Percentiles rank a stretch among this genome's conserved stretches.
These are phyloP conservation scores for Salvia hispanica DNA, from an alignment of 257 asterid species.

Conservation along the genomic window DNA sequence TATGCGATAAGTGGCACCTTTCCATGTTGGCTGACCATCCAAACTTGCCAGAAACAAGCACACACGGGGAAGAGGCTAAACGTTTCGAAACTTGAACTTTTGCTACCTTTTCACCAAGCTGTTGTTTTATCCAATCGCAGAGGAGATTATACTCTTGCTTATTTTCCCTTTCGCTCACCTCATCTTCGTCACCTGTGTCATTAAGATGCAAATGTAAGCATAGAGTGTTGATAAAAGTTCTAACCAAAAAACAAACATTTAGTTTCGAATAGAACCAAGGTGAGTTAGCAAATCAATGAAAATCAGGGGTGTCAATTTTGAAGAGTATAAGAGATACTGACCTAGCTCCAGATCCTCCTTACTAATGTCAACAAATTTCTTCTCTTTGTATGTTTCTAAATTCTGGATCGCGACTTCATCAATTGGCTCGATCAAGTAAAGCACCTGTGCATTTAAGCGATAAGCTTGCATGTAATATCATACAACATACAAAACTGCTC, in stretches of 20 bases:
- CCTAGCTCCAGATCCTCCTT: constrained; percentile 98
- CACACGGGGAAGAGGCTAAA: constrained; percentile 95
- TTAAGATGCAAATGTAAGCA: constrained; percentile 10
- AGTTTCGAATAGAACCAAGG: no score
- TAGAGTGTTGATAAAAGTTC: neutral
- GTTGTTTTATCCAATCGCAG: constrained; percentile 94
- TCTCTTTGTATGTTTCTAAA: constrained; percentile 92
- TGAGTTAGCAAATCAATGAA: neutral
- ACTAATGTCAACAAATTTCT: constrained; percentile 95
- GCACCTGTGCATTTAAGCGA: constrained; percentile 53
- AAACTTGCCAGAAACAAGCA: constrained; percentile 96
- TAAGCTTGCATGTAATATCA: neutral
- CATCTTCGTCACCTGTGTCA: constrained; percentile 78
- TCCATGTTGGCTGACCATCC: constrained; percentile 99
- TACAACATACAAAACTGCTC: neutral
- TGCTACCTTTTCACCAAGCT: constrained; percentile 94
- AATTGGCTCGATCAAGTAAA: constrained; percentile 89
- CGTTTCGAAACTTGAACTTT: constrained; percentile 95
- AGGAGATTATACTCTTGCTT: constrained; percentile 83
- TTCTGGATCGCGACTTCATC: constrained; percentile 96
- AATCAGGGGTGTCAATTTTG: neutral
- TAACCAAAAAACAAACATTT: neutral
- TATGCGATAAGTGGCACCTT: constrained; percentile 47
- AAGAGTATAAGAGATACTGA: constrained; percentile 35
- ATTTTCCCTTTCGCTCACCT: constrained; percentile 80